Evolutionary conservation across 352 stramenopile species (phyloP).

Genomic region (Phytophthora ramorum): DNA sequence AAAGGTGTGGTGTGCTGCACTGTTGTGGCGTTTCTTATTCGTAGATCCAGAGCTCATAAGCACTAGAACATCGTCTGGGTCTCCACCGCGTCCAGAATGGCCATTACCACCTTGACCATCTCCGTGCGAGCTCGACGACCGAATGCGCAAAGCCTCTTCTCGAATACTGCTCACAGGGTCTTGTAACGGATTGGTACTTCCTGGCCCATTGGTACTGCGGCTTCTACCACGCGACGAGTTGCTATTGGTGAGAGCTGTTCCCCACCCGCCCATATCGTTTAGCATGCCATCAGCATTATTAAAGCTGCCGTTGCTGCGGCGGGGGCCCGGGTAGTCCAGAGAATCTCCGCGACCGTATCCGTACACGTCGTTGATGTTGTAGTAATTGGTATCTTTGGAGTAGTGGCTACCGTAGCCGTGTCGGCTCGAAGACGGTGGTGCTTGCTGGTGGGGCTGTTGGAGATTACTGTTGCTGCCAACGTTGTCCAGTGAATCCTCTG

Average conservation of each 20-base stretch:
- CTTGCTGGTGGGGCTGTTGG: conserved; percentile 25
- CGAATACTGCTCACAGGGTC: conserved; percentile 61
- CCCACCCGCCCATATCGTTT: conserved; percentile 44
- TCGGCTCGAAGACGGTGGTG: conserved; percentile 23
- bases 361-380: conserved; percentile 49
- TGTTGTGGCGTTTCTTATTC: conserved; percentile 35
- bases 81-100: conserved; percentile 29
- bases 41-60: conserved; percentile 27
- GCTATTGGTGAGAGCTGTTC: conserved; percentile 32
- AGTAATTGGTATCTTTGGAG: conserved; percentile 41
- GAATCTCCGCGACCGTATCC: conserved; percentile 47
- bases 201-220: conserved; percentile 24
- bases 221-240: conserved; percentile 24
- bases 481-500: conserved; percentile 41
- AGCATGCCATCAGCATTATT: conserved; percentile 43
- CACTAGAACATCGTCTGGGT: conserved; percentile 39
- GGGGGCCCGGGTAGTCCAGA: conserved; percentile 35
- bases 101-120: conserved; percentile 37
- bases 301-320: conserved; percentile 33
- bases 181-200: conserved; percentile 11
- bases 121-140: conserved; percentile 53
- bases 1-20: conserved; percentile 45
- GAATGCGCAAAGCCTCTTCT: conserved; percentile 73
- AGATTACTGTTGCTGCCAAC: conserved; percentile 32
- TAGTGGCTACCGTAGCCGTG: conserved; percentile 30